These are phyloP conservation scores for Cinnamomum micranthum DNA, from an alignment of 164 flowering plant genomes.

Conservation along the genomic window DNA sequence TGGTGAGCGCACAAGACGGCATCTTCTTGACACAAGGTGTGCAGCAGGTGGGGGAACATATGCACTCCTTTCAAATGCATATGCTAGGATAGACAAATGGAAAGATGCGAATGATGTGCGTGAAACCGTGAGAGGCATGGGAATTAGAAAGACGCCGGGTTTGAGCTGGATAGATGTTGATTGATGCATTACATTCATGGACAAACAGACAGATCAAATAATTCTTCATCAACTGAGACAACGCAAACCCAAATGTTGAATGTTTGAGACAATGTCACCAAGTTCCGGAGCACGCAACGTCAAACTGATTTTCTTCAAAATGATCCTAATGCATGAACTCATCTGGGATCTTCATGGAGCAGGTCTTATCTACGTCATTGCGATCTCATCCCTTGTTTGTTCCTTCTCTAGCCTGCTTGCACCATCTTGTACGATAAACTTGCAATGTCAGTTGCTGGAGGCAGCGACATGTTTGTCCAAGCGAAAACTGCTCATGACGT, in stretches of 20 bases:
- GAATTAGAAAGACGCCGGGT: slow-evolving; percentile 20
- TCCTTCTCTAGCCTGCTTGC: background rate
- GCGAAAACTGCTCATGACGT: background rate
- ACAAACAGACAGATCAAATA: too few relatives aligned
- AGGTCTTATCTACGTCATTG: too few relatives aligned
- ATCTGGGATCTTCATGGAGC: too few relatives aligned
- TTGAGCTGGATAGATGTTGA: slow-evolving; percentile 22
- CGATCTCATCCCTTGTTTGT: too few relatives aligned
- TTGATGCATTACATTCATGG: background rate
- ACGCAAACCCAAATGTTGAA: too few relatives aligned
- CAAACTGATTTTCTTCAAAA: too few relatives aligned
- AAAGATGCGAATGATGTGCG: slow-evolving; percentile 18
- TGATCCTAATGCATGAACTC: too few relatives aligned
- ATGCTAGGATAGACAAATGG: slow-evolving; percentile 18
- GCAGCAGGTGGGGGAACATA: slow-evolving; percentile 17
- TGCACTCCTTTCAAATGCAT: slow-evolving; percentile 20
- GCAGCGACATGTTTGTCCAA: background rate
- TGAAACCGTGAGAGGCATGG: slow-evolving; percentile 14
- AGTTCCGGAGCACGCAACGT: too few relatives aligned
- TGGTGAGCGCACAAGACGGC: slow-evolving; percentile 16
- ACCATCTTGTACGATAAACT: background rate
- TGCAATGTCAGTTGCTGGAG: background rate
- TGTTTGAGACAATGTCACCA: too few relatives aligned
- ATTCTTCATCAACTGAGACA: too few relatives aligned
- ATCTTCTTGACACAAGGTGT: slow-evolving; percentile 17